Evolutionary conservation across 1,139 yeast species (phyloP).

Genomic region (Lodderomyces theae): DNA sequence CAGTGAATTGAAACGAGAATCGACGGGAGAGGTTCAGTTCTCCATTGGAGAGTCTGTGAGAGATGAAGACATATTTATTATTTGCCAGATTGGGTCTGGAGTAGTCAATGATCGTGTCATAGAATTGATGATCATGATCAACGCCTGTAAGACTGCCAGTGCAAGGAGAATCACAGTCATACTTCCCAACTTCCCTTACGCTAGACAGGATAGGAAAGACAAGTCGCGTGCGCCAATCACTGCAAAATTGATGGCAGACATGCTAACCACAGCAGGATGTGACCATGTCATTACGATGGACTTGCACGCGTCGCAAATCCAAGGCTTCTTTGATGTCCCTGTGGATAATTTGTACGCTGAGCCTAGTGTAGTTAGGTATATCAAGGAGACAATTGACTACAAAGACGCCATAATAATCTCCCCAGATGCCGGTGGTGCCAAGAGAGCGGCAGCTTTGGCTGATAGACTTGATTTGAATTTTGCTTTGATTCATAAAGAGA

Average conservation of each 20-base stretch:
- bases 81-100: slow-evolving; percentile 86
- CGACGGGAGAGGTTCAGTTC: slow-evolving; percentile 70
- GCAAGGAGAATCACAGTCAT: slow-evolving; percentile 79
- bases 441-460: slow-evolving; percentile 76
- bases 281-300: slow-evolving; percentile 82
- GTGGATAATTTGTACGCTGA: slow-evolving; percentile 82
- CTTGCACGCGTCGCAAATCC: slow-evolving; percentile 80
- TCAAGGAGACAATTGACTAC: slow-evolving; percentile 49
- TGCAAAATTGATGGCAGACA: slow-evolving; percentile 73
- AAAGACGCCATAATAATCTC: slow-evolving; percentile 56
- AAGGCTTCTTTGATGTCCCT: slow-evolving; percentile 78
- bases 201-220: slow-evolving; percentile 81
- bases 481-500: slow-evolving; percentile 78
- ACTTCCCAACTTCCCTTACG: slow-evolving; percentile 78
- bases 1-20: slow-evolving; percentile 65
- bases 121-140: slow-evolving; percentile 69
- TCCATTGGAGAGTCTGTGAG: slow-evolving; percentile 87
- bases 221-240: slow-evolving; percentile 81
- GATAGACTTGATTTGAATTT: slow-evolving; percentile 73
- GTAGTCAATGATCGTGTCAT: slow-evolving; percentile 68
- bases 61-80: slow-evolving; percentile 94
- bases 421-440: slow-evolving; percentile 88
- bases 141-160: slow-evolving; percentile 76
- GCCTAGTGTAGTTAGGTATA: slow-evolving; percentile 69
- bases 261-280: slow-evolving; percentile 77